These are phyloP conservation scores for Cornus florida DNA, from an alignment of 148 eudicot species.

Conservation along the genomic window DNA sequence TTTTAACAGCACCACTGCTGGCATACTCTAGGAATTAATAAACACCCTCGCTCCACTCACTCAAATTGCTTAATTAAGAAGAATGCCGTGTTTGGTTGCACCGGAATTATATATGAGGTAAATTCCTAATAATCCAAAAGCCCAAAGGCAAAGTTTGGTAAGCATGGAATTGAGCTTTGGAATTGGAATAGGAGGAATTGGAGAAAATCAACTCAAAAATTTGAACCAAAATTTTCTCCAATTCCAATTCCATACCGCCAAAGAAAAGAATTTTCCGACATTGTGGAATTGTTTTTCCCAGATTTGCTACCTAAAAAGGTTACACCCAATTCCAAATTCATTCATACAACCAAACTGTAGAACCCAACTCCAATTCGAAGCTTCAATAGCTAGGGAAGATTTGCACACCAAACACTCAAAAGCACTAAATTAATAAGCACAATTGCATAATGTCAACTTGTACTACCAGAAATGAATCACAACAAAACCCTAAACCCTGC, in stretches of 20 bases:
- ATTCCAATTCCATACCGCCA: no score
- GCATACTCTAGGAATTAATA: background rate
- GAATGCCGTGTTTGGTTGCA: background rate
- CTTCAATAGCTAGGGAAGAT: background rate
- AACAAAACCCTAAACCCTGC: conserved; percentile 5
- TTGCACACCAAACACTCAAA: background rate
- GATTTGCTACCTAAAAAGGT: background rate
- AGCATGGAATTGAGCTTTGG: no score
- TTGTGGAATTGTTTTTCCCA: background rate
- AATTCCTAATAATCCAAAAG: no score
- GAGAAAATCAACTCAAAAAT: no score
- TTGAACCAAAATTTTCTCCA: no score
- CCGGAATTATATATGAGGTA: background rate
- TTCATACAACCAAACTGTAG: background rate
- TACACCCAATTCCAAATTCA: background rate
- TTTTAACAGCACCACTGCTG: background rate
- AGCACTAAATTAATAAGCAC: background rate
- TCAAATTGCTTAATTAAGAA: no score
- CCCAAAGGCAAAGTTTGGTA: no score
- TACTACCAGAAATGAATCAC: background rate
- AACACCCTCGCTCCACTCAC: no score
- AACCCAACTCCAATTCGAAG: background rate
- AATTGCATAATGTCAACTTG: background rate
- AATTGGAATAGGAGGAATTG: no score
- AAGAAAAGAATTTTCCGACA: no score